Evolutionary conservation across 2,329 filamentous ascomycete genomes (phyloP), one percentile per base, ranked within the genome.

Genomic region (Lomentospora prolificans): DNA sequence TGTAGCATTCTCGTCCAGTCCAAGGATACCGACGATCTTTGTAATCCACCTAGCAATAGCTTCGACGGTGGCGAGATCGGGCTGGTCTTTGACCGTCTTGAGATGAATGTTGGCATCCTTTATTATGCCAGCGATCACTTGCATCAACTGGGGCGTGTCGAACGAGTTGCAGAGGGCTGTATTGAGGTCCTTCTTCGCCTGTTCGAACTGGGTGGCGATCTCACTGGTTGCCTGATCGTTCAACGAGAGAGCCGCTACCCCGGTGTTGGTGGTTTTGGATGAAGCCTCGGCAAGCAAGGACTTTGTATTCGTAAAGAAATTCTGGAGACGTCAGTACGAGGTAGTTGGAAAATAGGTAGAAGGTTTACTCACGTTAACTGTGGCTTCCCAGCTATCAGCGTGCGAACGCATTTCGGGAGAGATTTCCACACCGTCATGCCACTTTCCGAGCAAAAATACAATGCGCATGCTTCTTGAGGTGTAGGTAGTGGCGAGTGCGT

Each of bases 361-460:
- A 39, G 48, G 28, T 14, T 6, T 9, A 69, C 75, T 68, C 63
- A 79, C 76, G 68, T 87, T 87, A 28, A 95, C 74, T 17, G 85
- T 86, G 52, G 84, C 83, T 66, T 96, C 91, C 87, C 90, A 96
- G 48, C 78, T 81, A 57, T 84, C 81, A 5, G 87, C 87, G 63
- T 85, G 81, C 46, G 82, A 83, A 57, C 89, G 79, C 71, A 96
- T 84, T 56, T 91, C 89, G 1, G 87, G 84, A 0, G 90, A 92
- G 59, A 96, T 94, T 66, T 96, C 92, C 30, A 96, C 85, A 1
- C 90, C 89, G 52, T 96, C 89, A 62, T 89, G 89, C 91, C 92
- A 97, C 51, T 82, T 83, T 48, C 91, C 90, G 62, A 95, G 81
- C 50, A 97, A 70, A 71, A 96, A 96, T 14, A 94, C 86, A 55